Percentiles rank a stretch among this genome's conserved stretches.
These are phyloP conservation scores for Leishmania guyanensis DNA, from an alignment of 208 protist genomes.

Conservation along the genomic window DNA sequence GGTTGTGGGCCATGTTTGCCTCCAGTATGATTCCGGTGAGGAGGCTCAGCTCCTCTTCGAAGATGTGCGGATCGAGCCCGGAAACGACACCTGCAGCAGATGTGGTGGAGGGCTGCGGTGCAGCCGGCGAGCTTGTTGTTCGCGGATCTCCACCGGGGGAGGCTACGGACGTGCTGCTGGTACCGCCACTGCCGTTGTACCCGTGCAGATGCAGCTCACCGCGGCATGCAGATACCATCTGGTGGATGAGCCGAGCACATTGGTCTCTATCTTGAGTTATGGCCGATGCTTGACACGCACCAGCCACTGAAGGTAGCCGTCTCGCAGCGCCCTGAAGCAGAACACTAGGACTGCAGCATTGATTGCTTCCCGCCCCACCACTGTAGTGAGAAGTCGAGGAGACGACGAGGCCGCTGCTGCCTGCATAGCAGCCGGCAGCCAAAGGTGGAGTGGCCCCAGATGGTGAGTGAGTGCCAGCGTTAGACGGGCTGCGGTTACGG, in stretches of 20 bases:
- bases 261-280: conserved; percentile 45
- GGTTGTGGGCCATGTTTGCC: conserved; percentile 37
- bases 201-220: conserved; percentile 42
- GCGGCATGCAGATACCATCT: conserved; percentile 38
- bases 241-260: conserved; percentile 53
- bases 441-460: conserved; percentile 32
- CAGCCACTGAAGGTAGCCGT: conserved; percentile 52
- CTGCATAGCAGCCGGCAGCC: conserved; percentile 10
- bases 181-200: conserved; percentile 5
- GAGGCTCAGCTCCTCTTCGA: conserved; percentile 48
- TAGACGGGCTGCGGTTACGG: conserved; percentile 15
- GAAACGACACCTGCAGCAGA: conserved; percentile 1
- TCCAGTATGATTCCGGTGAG: conserved; percentile 45
- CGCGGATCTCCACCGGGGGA: conserved; percentile 30
- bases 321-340: conserved; percentile 29
- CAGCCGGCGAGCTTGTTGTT: conserved; percentile 22
- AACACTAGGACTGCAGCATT: conserved; percentile 11
- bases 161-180: conserved; percentile 13
- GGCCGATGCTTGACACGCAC: conserved; percentile 42
- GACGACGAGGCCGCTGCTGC: conserved; percentile 12
- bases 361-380: neutral
- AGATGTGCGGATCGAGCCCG: conserved; percentile 25
- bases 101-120: conserved; percentile 13
- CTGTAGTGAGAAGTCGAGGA: conserved; percentile 7
- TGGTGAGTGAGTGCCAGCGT: conserved; percentile 25